Conservation (phyloP, 1,284 basidiomycete genomes). For the Naganishia cerealis region DNA sequence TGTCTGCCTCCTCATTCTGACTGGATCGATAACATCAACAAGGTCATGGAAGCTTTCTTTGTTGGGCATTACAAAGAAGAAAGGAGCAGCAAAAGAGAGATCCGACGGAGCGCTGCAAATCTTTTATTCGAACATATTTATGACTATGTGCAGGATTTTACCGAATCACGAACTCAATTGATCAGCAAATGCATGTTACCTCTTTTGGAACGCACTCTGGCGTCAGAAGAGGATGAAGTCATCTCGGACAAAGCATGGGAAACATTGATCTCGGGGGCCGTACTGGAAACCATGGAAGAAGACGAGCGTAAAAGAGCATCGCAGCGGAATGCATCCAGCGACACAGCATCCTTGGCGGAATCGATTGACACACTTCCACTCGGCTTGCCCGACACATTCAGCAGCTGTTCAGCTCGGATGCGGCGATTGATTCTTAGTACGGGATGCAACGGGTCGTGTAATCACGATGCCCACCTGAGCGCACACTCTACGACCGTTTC, state of each 20-base stretch:
- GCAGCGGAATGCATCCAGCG: slow-evolving; percentile 30
- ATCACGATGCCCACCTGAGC: slow-evolving; percentile 1
- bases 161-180: slow-evolving; percentile 49
- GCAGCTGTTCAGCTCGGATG: slow-evolving; percentile 47
- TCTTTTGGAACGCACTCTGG: slow-evolving; percentile 52
- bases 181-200: slow-evolving; percentile 54
- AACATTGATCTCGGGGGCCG: slow-evolving; percentile 51
- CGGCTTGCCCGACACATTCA: slow-evolving; percentile 8
- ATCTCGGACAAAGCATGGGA: slow-evolving; percentile 48
- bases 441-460: slow-evolving; percentile 40
- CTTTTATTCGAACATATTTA: slow-evolving; percentile 55
- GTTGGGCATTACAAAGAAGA: slow-evolving; percentile 28
- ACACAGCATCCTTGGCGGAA: slow-evolving; percentile 4
- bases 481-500: not conserved
- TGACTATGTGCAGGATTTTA: slow-evolving; percentile 52
- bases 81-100: slow-evolving; percentile 32
- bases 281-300: slow-evolving; percentile 52
- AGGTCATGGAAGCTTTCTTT: slow-evolving; percentile 54
- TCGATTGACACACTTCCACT: slow-evolving; percentile 6
- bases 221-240: slow-evolving; percentile 48
- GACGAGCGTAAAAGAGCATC: slow-evolving; percentile 46
- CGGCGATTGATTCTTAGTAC: slow-evolving; percentile 39
- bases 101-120: slow-evolving; percentile 46
- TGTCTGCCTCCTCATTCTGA: slow-evolving; percentile 55
- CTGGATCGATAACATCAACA: slow-evolving; percentile 57